phyloP scores from a whole-genome alignment of 2,329 filamentous ascomycete species.

The Cryphonectria nitschkei region DNA sequence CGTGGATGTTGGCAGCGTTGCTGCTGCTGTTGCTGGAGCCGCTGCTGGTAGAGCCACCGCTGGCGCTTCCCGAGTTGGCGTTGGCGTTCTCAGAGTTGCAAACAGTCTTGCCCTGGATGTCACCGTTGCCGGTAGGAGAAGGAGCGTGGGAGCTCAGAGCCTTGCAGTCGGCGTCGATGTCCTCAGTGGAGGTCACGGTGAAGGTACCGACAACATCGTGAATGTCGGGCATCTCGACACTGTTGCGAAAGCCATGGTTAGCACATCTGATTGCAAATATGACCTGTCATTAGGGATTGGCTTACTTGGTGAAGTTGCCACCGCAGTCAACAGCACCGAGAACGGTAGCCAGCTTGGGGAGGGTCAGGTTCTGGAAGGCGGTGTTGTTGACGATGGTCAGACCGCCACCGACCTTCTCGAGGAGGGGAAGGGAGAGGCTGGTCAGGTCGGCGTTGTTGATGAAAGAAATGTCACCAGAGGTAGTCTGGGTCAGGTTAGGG shows the following conservation, averaged over 20 bases:
- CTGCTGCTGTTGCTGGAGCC: slow-evolving; percentile 35
- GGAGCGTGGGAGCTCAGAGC: slow-evolving; percentile 52
- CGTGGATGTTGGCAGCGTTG: slow-evolving; percentile 49
- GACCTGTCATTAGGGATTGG: slow-evolving; percentile 32
- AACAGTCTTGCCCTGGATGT: slow-evolving; percentile 52
- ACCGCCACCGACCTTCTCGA: slow-evolving; percentile 74
- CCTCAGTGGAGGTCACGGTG: slow-evolving; percentile 67
- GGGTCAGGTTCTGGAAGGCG: slow-evolving; percentile 64
- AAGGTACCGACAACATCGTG: slow-evolving; percentile 73
- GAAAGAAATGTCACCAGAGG: slow-evolving; percentile 63
- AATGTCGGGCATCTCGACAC: slow-evolving; percentile 70
- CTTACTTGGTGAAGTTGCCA: slow-evolving; percentile 83
- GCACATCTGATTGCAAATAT: slow-evolving; percentile 20
- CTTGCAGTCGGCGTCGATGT: slow-evolving; percentile 61
- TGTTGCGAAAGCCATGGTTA: slow-evolving; percentile 45
- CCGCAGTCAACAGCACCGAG: slow-evolving; percentile 82
- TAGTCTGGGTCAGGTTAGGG: slow-evolving; percentile 72
- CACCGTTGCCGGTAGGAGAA: slow-evolving; percentile 43
- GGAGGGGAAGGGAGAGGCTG: slow-evolving; percentile 76
- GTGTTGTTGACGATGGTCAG: slow-evolving; percentile 93
- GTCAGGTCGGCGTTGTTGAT: slow-evolving; percentile 63
- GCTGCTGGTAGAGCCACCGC: slow-evolving; percentile 38
- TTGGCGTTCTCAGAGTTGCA: slow-evolving; percentile 56
- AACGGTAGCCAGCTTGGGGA: slow-evolving; percentile 70
- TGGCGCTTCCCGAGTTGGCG: slow-evolving; percentile 54